phyloP scores from a whole-genome alignment of 2,329 filamentous ascomycete genomes.

The Aspergillus flavus region DNA sequence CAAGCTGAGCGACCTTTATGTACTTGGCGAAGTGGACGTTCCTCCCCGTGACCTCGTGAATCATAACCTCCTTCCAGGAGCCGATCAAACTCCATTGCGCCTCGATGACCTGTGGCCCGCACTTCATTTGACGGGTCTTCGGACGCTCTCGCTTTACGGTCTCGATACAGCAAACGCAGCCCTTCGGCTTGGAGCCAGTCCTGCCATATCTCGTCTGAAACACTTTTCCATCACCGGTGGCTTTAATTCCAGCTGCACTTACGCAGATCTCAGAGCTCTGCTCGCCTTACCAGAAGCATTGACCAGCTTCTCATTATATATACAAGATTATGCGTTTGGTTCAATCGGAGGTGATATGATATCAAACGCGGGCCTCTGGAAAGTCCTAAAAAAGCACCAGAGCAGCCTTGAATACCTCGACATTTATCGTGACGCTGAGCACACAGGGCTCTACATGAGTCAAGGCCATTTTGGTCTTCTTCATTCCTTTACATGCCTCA shows the following conservation, averaged over 20 bases:
- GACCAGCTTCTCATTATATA: constrained; percentile 5
- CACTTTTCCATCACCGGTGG: not conserved
- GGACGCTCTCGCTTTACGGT: constrained; percentile 1
- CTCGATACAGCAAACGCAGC: not conserved
- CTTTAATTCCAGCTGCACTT: not conserved
- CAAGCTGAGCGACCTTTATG: not conserved
- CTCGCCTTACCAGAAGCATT: not conserved
- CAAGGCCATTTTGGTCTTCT: not conserved
- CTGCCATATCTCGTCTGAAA: not conserved
- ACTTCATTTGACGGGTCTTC: not conserved
- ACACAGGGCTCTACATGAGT: not conserved
- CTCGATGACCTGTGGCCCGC: constrained; percentile 7
- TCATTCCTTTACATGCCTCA: not conserved
- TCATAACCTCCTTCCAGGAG: not conserved
- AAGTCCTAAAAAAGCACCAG: not conserved
- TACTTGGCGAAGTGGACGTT: not conserved
- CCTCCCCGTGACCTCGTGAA: not conserved
- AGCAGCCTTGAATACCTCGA: not conserved
- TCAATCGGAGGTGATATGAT: not conserved
- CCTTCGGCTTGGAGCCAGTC: not conserved
- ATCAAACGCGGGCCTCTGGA: not conserved
- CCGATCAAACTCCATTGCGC: not conserved
- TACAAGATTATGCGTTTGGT: not conserved
- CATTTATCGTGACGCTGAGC: not conserved
- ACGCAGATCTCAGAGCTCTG: not conserved